Conservation (phyloP, 1,284 basidiomycete genomes). For the Trichosporon faecale region DNA sequence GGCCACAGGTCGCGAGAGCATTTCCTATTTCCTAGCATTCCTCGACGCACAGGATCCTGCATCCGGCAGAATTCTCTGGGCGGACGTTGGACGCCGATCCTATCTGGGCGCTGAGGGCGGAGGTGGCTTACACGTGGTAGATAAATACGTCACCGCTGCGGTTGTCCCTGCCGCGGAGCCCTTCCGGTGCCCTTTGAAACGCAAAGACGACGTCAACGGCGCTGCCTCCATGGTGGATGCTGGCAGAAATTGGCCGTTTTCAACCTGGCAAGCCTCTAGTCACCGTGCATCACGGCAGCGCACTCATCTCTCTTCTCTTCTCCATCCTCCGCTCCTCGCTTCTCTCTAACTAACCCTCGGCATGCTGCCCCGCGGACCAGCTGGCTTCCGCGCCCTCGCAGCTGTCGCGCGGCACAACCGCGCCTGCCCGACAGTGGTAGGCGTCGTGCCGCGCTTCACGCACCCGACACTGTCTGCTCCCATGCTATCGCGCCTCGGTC, state of each 20-base stretch:
- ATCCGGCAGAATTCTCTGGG: neutral
- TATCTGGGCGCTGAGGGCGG: neutral
- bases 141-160: neutral
- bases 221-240: neutral
- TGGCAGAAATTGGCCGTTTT: neutral
- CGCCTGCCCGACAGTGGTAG: neutral
- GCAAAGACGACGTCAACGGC: constrained; percentile 9
- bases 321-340: neutral
- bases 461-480: neutral
- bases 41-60: neutral
- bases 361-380: constrained; percentile 4
- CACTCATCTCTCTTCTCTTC: neutral
- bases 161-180: neutral
- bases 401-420: neutral
- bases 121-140: neutral
- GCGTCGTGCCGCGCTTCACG: neutral
- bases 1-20: neutral
- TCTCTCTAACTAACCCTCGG: neutral
- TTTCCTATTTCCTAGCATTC: neutral
- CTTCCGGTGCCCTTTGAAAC: neutral
- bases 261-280: too few relatives aligned
- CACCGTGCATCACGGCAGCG: neutral
- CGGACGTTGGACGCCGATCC: neutral
- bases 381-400: constrained; percentile 3
- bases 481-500: neutral